Percentiles rank a stretch among this genome's conserved stretches.
Evolutionary conservation across 805 yeast genomes (phyloP).

Genomic region (Kuraishia molischiana): DNA sequence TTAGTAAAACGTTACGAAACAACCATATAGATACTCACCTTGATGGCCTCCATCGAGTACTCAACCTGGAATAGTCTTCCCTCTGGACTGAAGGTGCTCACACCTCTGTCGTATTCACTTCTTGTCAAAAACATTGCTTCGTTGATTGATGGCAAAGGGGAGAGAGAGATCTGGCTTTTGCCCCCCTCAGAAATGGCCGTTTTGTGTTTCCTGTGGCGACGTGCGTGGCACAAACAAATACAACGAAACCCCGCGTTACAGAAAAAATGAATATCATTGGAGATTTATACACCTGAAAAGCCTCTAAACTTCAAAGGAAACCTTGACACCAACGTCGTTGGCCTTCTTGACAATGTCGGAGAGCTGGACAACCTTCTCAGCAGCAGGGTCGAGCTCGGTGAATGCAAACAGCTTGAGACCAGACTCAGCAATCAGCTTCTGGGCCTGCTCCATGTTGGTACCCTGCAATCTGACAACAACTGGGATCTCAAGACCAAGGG

Average conservation of each 20-base stretch:
- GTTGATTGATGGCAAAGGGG: too few relatives aligned
- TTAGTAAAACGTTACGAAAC: not conserved
- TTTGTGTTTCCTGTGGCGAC: too few relatives aligned
- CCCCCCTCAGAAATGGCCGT: too few relatives aligned
- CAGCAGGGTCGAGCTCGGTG: constrained; percentile 94
- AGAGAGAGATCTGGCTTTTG: too few relatives aligned
- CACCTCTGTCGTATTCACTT: constrained; percentile 99
- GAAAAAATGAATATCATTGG: too few relatives aligned
- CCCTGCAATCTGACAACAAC: constrained; percentile 98
- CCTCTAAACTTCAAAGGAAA: constrained; percentile 7
- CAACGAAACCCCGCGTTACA: too few relatives aligned
- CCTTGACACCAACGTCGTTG: constrained; percentile 10
- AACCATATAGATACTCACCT: constrained; percentile 29
- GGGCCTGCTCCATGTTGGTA: constrained; percentile 87
- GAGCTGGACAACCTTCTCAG: constrained; percentile 56
- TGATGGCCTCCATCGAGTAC: constrained; percentile 94
- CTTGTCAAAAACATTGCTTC: constrained; percentile 99
- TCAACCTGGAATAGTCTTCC: constrained; percentile 98
- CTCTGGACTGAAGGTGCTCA: constrained; percentile 96
- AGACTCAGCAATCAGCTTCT: constrained; percentile 72
- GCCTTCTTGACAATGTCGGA: constrained; percentile 16
- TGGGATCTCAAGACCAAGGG: constrained; percentile 84
- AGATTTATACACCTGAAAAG: too few relatives aligned
- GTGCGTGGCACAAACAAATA: too few relatives aligned
- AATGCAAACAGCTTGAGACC: constrained; percentile 89